Evolutionary conservation across 805 yeast species (phyloP).

Genomic region (Hanseniaspora singularis): DNA sequence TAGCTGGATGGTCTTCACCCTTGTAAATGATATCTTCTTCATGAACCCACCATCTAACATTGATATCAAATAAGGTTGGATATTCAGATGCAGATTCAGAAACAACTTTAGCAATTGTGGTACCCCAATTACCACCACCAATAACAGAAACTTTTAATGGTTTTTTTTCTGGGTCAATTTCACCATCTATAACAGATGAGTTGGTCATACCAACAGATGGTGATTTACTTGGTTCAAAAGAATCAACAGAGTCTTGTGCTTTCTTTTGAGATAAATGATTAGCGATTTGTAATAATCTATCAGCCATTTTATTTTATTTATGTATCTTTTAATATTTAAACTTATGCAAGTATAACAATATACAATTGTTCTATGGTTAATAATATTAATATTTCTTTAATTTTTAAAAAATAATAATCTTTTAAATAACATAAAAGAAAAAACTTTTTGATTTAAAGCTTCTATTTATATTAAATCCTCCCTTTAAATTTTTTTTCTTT

Average conservation of each 20-base stretch:
- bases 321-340: not conserved
- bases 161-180: constrained; percentile 16
- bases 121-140: constrained; percentile 98
- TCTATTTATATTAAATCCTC: not conserved
- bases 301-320: constrained; percentile 9
- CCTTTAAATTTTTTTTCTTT: not conserved
- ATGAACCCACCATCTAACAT: constrained; percentile 94
- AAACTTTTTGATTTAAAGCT: not conserved
- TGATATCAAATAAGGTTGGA: constrained; percentile 38
- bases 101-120: constrained; percentile 89
- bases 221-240: constrained; percentile 10
- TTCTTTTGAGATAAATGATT: constrained; percentile 4
- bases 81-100: constrained; percentile 72
- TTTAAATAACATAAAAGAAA: not conserved
- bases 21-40: constrained; percentile 55
- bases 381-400: not conserved
- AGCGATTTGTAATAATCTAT: constrained; percentile 13
- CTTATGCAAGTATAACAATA: too few relatives aligned
- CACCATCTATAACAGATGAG: constrained; percentile 14
- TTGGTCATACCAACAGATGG: constrained; percentile 13
- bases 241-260: not conserved
- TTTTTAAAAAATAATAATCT: not conserved
- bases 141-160: constrained; percentile 58
- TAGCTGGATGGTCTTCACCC: constrained; percentile 37
- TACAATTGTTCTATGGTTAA: not conserved